Evolutionary conservation across 2,329 filamentous ascomycete species (phyloP), one percentile per base, ranked within the genome.

Genomic region (Colletotrichum cereale): DNA sequence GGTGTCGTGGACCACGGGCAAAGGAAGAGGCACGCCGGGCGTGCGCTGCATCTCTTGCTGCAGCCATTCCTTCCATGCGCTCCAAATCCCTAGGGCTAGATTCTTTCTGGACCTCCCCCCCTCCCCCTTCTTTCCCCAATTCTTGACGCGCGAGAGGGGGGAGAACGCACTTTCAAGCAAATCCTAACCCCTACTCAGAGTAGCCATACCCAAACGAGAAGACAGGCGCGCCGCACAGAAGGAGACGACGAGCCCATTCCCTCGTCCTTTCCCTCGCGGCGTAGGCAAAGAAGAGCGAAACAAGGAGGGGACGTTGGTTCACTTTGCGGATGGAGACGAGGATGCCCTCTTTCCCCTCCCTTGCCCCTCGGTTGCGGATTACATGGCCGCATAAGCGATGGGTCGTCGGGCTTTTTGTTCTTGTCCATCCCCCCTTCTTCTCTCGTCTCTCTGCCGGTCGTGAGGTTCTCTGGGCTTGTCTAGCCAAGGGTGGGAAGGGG

Each of bases 31-130:
- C 24, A 31, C 42, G 47, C 24, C 31, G 24, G 34, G 18, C 36
- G 60, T 31, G 38, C 47, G 47, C 47, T 52, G 34, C 60, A 62
- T 38, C 60, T 38, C 44, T 40, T 48, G 16, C 60, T 62, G 60
- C 60, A 29, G 24, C 60, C 55, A 26, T 40, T 57, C 55, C 55
- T 57, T 57, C 55, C 55, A 57, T 57, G 55, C 55, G n/a, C 21
- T 16, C 34, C 10, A 36, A 34, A 26, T 40, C 5, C 18, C 34
- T 29, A 24, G 31, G n/a, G 58, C n/a, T 2, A 36, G n/a, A 47
- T 40, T 36, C 11, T 52, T 24, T n/a, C 58, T 34, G 12, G 16
- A 18, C 48, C 5, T 26, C 16, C 29, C 21, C 11, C 21, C n/a
- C 16, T 5, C 36, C 34, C 55, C 55, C 34, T 24, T 50, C n/a